These are phyloP conservation scores for Petunia hybrid DNA, from an alignment of 305 asterid genomes.

Conservation along the genomic window DNA sequence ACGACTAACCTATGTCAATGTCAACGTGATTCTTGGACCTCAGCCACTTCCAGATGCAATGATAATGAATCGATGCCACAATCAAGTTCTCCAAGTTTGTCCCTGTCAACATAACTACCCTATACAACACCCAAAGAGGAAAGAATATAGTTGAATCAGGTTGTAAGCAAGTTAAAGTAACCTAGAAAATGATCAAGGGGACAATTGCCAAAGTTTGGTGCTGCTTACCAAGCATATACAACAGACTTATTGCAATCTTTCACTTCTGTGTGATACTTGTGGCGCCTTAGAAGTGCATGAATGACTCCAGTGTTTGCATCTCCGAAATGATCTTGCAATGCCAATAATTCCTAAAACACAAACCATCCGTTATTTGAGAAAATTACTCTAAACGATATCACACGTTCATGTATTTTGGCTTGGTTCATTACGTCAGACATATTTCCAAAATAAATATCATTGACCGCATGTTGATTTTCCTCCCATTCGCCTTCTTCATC, in stretches of 20 bases:
- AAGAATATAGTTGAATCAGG: no score
- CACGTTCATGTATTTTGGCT: background rate
- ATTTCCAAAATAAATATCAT: background rate
- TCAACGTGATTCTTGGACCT: no score
- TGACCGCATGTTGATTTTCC: background rate
- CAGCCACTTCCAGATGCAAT: no score
- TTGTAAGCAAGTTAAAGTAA: no score
- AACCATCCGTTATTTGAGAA: background rate
- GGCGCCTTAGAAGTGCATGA: background rate
- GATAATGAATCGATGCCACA: no score
- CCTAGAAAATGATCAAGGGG: background rate
- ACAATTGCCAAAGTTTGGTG: background rate
- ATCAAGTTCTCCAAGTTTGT: no score
- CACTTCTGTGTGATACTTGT: background rate
- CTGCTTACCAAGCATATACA: conserved; percentile 33
- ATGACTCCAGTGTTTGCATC: background rate
- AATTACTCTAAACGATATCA: background rate
- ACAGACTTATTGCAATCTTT: background rate
- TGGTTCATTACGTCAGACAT: background rate
- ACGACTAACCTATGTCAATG: no score
- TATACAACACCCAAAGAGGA: no score
- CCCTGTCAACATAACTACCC: no score
- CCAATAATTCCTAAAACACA: background rate
- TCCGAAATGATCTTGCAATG: background rate
- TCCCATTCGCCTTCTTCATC: no score